Conservation (phyloP, 2,329 filamentous ascomycete genomes). For the Trichophyton simii region DNA sequence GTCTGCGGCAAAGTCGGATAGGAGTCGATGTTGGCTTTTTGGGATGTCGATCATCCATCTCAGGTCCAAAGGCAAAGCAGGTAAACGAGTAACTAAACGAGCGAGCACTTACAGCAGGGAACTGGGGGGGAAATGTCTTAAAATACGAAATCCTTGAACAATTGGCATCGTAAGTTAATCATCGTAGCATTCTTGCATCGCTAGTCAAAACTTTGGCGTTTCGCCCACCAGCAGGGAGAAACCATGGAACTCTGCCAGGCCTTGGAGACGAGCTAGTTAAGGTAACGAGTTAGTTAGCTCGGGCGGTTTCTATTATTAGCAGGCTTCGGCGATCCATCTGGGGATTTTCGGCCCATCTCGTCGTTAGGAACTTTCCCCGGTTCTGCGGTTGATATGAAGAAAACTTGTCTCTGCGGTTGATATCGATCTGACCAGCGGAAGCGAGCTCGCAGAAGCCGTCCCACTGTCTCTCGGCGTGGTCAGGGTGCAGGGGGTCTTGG, state of each 20-base stretch:
- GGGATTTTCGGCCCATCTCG: neutral
- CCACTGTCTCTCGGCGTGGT: neutral
- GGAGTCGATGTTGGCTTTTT: neutral
- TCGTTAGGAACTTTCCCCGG: neutral
- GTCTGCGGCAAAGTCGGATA: neutral
- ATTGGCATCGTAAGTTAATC: neutral
- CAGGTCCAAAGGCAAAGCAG: neutral
- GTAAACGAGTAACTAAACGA: neutral
- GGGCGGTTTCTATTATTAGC: constrained; percentile 1
- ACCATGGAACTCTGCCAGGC: neutral
- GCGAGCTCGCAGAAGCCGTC: neutral
- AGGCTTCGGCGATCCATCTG: neutral
- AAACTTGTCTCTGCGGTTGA: neutral
- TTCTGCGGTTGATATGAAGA: neutral
- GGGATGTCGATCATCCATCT: neutral
- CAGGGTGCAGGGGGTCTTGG: neutral
- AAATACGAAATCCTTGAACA: neutral
- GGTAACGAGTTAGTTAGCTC: neutral
- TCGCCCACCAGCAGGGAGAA: neutral
- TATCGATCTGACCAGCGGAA: neutral
- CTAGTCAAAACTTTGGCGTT: neutral
- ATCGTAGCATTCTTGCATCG: neutral
- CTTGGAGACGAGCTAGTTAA: neutral
- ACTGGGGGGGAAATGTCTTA: neutral
- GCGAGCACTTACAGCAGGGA: neutral